Percentiles rank a stretch among this genome's conserved stretches.
Evolutionary conservation across 1,139 yeast genomes (phyloP).

Genomic region (Taphrina sp.): DNA sequence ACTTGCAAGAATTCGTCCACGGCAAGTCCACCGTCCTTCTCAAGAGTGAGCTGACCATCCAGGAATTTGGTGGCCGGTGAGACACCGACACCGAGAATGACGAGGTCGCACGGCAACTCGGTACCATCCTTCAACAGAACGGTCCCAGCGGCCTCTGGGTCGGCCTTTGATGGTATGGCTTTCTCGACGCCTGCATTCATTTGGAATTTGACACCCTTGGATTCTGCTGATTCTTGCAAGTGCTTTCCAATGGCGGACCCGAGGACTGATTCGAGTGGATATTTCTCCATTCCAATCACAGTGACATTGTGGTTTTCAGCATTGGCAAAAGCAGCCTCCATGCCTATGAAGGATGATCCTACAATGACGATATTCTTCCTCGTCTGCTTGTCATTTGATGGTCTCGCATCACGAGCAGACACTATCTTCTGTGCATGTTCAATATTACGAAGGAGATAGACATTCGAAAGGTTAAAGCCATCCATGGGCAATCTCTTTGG

Average conservation of each 20-base stretch:
- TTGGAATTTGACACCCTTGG: conserved; percentile 32
- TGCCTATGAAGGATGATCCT: conserved; percentile 35
- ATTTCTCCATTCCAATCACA: conserved; percentile 33
- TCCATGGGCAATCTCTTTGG: conserved; percentile 34
- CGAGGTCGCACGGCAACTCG: conserved; percentile 32
- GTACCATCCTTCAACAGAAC: conserved; percentile 35
- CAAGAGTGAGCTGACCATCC: conserved; percentile 30
- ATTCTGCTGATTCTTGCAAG: conserved; percentile 28
- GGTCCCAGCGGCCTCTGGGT: conserved; percentile 20
- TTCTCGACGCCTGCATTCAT: conserved; percentile 34
- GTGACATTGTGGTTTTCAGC: conserved; percentile 34
- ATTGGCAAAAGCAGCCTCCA: conserved; percentile 35
- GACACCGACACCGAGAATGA: conserved; percentile 36
- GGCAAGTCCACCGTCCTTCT: conserved; percentile 34
- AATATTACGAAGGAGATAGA: conserved; percentile 33
- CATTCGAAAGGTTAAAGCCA: conserved; percentile 34
- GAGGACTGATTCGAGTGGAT: conserved; percentile 33
- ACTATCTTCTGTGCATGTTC: conserved; percentile 31
- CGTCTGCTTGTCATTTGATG: conserved; percentile 22
- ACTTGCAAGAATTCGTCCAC: conserved; percentile 34
- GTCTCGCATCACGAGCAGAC: conserved; percentile 28
- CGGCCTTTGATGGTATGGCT: conserved; percentile 27
- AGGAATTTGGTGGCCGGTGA: conserved; percentile 34
- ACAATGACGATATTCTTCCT: conserved; percentile 35
- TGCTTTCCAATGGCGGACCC: conserved; percentile 33